These are phyloP conservation scores for Hippophae rhamnoides DNA, from an alignment of 306 rosid genomes.

Conservation along the genomic window DNA sequence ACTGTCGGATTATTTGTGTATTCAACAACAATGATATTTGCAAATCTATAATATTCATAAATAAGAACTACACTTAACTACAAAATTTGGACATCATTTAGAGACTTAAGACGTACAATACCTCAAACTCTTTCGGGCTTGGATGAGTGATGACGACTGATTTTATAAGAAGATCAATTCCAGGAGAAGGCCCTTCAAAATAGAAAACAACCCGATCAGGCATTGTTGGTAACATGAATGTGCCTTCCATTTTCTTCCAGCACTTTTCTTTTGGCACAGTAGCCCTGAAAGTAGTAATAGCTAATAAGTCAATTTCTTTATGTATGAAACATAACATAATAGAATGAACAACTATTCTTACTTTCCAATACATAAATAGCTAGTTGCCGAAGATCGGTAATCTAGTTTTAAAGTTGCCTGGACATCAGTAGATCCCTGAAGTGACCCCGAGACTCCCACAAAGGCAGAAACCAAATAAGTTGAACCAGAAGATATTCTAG, in stretches of 20 bases:
- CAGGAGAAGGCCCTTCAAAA: conserved; percentile 89
- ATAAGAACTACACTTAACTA: too few species aligned
- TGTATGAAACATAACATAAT: not conserved
- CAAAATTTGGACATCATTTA: not conserved
- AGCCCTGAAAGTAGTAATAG: conserved; percentile 42
- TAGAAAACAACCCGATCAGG: conserved; percentile 59
- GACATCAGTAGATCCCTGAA: conserved; percentile 54
- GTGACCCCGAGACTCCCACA: conserved; percentile 68
- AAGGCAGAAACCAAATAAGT: conserved; percentile 55
- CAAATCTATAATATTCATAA: too few species aligned
- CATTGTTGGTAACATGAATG: conserved; percentile 47
- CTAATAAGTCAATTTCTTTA: conserved; percentile 1
- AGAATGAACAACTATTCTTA: conserved; percentile 19
- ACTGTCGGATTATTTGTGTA: too few species aligned
- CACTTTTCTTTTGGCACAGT: conserved; percentile 39
- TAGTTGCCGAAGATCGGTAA: conserved; percentile 42
- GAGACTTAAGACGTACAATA: conserved; percentile 11
- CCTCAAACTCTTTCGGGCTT: conserved; percentile 33
- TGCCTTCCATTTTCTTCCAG: conserved; percentile 78
- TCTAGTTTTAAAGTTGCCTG: conserved; percentile 73
- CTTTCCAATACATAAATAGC: conserved; percentile 65
- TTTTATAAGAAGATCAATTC: conserved; percentile 58
- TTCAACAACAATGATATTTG: too few species aligned
- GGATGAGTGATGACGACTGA: conserved; percentile 50
- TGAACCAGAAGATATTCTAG: conserved; percentile 38